Conservation (phyloP, 2,329 filamentous ascomycete genomes). For the Verticillium klebahnii region DNA sequence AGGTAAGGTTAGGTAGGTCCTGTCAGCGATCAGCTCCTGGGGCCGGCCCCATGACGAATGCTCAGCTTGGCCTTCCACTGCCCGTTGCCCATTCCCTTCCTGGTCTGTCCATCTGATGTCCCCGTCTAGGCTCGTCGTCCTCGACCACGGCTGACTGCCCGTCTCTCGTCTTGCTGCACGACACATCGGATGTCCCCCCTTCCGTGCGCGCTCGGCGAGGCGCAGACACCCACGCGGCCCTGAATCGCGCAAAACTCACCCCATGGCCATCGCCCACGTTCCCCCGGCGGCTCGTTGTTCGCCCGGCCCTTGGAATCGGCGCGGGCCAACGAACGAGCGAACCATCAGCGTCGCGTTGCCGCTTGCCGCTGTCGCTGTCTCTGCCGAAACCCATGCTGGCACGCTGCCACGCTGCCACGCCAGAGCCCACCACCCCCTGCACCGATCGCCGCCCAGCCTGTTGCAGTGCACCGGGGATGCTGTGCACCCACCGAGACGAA, state of each 20-base stretch:
- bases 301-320: background rate
- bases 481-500: too few species aligned
- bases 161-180: background rate
- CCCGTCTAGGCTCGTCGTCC: too few species aligned
- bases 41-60: too few species aligned
- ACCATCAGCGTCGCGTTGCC: background rate
- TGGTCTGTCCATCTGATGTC: too few species aligned
- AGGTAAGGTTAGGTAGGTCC: background rate
- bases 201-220: background rate
- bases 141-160: too few species aligned
- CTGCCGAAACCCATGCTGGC: background rate
- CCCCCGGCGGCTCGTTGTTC: background rate
- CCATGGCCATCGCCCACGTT: background rate
- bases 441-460: too few species aligned
- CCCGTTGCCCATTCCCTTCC: too few species aligned
- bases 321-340: background rate
- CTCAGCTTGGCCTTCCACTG: too few species aligned
- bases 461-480: too few species aligned
- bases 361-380: background rate
- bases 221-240: background rate
- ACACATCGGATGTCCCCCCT: background rate
- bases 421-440: too few species aligned
- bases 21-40: background rate
- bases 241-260: background rate
- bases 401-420: too few species aligned